Evolutionary conservation across 495 filamentous ascomycete genomes (phyloP).

Genomic region (Usnea hakonensis): DNA sequence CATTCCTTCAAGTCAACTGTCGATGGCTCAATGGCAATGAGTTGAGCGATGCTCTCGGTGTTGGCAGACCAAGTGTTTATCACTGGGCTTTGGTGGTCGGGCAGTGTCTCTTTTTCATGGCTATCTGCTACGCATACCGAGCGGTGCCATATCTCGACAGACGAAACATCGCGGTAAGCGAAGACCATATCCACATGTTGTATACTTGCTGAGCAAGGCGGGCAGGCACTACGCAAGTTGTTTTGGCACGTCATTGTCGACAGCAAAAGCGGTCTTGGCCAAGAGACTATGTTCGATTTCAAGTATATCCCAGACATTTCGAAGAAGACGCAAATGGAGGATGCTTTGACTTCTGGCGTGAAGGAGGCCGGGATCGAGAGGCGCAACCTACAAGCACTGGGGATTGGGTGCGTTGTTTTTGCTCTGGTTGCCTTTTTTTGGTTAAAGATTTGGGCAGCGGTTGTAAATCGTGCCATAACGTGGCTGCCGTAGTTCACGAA

Average conservation of each 20-base stretch:
- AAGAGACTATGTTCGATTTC: conserved; percentile 52
- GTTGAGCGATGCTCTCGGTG: conserved; percentile 48
- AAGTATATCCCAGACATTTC: conserved; percentile 52
- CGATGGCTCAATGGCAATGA: conserved; percentile 46
- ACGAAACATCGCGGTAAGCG: conserved; percentile 44
- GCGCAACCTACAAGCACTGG: conserved; percentile 15
- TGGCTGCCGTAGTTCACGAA: neutral
- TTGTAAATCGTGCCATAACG: neutral
- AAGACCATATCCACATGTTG: neutral
- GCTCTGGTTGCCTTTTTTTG: neutral
- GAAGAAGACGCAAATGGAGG: conserved; percentile 17
- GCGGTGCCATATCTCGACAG: conserved; percentile 51
- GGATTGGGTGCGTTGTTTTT: conserved; percentile 6
- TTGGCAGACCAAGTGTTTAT: conserved; percentile 42
- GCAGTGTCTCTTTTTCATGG: conserved; percentile 41
- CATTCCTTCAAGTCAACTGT: conserved; percentile 38
- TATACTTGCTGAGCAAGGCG: neutral
- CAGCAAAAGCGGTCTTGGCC: conserved; percentile 48
- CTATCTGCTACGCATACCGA: conserved; percentile 29
- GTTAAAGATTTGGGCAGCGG: neutral
- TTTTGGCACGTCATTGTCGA: conserved; percentile 50
- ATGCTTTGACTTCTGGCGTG: neutral
- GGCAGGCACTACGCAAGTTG: conserved; percentile 40
- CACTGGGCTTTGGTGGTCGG: conserved; percentile 40
- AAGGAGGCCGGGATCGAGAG: conserved; percentile 4